These are phyloP conservation scores for Teratosphaeria epicoccoides DNA, from an alignment of 2,329 filamentous ascomycete species.

Conservation along the genomic window DNA sequence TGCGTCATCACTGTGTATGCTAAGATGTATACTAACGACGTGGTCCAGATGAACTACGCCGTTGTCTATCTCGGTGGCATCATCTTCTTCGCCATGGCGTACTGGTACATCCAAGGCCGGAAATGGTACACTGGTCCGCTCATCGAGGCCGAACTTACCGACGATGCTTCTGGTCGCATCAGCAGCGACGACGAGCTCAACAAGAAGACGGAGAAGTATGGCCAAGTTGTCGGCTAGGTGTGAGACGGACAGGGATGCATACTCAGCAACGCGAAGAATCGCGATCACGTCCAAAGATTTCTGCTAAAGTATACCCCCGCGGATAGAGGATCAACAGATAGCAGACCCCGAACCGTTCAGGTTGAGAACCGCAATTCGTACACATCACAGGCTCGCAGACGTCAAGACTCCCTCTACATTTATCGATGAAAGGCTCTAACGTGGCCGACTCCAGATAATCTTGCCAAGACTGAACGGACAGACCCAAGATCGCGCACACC, in stretches of 20 bases:
- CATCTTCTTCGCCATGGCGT: constrained; percentile 32
- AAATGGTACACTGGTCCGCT: constrained; percentile 41
- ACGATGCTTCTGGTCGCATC: constrained; percentile 8
- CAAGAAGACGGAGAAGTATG: constrained; percentile 7
- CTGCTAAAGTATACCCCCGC: too few species aligned
- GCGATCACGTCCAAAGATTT: too few species aligned
- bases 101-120: constrained; percentile 38
- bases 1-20: neutral
- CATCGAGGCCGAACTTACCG: constrained; percentile 22
- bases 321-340: neutral
- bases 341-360: neutral
- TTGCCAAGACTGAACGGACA: too few species aligned
- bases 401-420: too few species aligned
- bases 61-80: constrained; percentile 40
- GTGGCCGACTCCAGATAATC: too few species aligned
- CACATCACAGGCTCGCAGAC: too few species aligned
- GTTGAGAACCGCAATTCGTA: too few species aligned
- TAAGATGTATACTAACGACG: neutral
- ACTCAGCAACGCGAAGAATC: neutral
- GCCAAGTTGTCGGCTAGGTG: neutral
- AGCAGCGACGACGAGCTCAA: constrained; percentile 10
- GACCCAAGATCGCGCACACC: too few species aligned
- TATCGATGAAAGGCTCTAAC: too few species aligned
- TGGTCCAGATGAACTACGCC: constrained; percentile 45
- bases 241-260: neutral